Evolutionary conservation across 78 protist species (phyloP), one percentile per base, ranked within the genome.

Genomic region (Dictyostelium discoideum): DNA sequence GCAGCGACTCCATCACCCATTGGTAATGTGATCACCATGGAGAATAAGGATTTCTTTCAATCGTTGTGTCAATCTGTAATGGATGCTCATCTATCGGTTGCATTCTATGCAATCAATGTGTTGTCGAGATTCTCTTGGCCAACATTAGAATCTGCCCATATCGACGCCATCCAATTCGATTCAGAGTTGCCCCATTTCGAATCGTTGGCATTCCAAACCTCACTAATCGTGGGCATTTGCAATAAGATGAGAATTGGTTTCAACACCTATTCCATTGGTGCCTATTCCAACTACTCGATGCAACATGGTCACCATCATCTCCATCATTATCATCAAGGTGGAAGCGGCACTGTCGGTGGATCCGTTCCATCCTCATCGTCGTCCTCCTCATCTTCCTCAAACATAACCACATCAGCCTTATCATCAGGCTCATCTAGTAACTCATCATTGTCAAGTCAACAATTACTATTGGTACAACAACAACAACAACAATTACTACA

Each of bases 31-130:
- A 69, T 29, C 32, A 69, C 77, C 7, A 37, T 40, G 11, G 89
- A 90, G n/a, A 73, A 29, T 50, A 90, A 90, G 60, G 95, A 90
- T 37, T 90, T 90, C 95, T 90, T 90, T 69, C 95, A 90, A 72
- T 67, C 60, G n/a, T 82, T 90, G 4, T 90, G 95, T 82, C 95
- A 90, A 69, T 42, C 72, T 3, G 87, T 90, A 7, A 80, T 82
- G 88, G 95, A 90, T 54, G 14, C 40, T 2, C 81, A 90, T 50
- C 20, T 72, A 18, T 57, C 89, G 1, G 95, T 90, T 10, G 74
- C 80, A 24, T 82, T 82, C 39, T 83, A 87, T 44, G 95, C 95
- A 44, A 82, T 90, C 48, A 32, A 16, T 22, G 84, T 81, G 0
- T 40, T 90, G 18, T 54, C 63, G 73, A 90, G 83, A 50, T 90